Percentiles rank a stretch among this genome's conserved stretches.
These are phyloP conservation scores for Calocybe cyanea DNA, from an alignment of 768 basidiomycete species.

Conservation along the genomic window DNA sequence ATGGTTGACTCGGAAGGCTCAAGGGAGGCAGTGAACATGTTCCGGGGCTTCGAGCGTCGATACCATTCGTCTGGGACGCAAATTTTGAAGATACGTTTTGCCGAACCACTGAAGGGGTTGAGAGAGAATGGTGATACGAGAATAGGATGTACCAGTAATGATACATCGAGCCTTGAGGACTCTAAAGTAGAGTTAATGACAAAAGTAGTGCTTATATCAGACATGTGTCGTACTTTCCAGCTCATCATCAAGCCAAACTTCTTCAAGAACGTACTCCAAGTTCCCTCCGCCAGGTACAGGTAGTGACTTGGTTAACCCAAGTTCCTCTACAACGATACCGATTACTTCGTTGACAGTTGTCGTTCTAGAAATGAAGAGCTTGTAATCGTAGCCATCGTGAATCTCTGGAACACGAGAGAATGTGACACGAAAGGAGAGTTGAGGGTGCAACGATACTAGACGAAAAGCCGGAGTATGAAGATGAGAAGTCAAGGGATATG, in stretches of 20 bases:
- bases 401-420: conserved; percentile 76
- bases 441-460: conserved; percentile 65
- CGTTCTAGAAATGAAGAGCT: conserved; percentile 56
- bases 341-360: conserved; percentile 56
- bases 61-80: conserved; percentile 83
- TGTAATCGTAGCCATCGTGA: conserved; percentile 67
- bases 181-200: conserved; percentile 26
- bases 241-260: conserved; percentile 53
- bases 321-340: conserved; percentile 49
- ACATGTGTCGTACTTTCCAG: conserved; percentile 45
- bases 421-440: conserved; percentile 45
- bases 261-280: conserved; percentile 73
- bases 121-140: conserved; percentile 34
- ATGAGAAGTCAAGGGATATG: conserved; percentile 66
- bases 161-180: conserved; percentile 39
- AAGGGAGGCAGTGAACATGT: conserved; percentile 38
- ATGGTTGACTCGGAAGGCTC: conserved; percentile 52
- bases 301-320: conserved; percentile 64
- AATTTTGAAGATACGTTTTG: conserved; percentile 49
- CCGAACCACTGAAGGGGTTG: conserved; percentile 38
- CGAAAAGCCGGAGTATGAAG: conserved; percentile 64
- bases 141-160: conserved; percentile 40
- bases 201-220: neutral
- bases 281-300: conserved; percentile 65
- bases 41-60: conserved; percentile 59